These are phyloP conservation scores for Podosphaera xanthii DNA, from an alignment of 2,329 filamentous ascomycete species.

Conservation along the genomic window DNA sequence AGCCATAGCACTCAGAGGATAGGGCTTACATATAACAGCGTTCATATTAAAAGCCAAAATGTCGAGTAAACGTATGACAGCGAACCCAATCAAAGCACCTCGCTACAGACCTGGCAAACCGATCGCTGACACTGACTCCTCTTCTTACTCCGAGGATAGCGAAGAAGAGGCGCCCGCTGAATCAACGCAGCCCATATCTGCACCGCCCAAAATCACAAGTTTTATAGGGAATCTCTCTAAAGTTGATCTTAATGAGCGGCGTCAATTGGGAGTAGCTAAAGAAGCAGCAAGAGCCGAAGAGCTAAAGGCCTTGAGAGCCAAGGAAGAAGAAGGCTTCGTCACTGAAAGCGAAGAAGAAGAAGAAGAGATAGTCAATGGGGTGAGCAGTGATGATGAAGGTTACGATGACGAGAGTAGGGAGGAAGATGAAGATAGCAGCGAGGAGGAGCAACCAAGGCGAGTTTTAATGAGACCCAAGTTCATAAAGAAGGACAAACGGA, in stretches of 20 bases:
- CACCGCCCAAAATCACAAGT: conserved; percentile 32
- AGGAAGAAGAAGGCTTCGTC: conserved; percentile 38
- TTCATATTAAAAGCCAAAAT: conserved; percentile 15
- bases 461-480: conserved; percentile 42
- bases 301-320: conserved; percentile 19
- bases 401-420: conserved; percentile 6
- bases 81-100: conserved; percentile 59
- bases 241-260: conserved; percentile 27
- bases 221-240: conserved; percentile 29
- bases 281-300: conserved; percentile 25
- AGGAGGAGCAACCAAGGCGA: conserved; percentile 32
- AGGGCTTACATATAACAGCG: not conserved
- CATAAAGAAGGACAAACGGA: conserved; percentile 33
- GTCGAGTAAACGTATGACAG: conserved; percentile 76
- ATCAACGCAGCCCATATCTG: conserved; percentile 20
- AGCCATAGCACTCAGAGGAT: too few relatives aligned
- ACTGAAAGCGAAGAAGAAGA: conserved; percentile 22
- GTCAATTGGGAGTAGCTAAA: conserved; percentile 23
- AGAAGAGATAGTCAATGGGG: conserved; percentile 13
- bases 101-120: conserved; percentile 76
- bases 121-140: conserved; percentile 23
- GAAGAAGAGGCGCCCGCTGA: conserved; percentile 20
- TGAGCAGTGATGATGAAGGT: conserved; percentile 12
- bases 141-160: conserved; percentile 28
- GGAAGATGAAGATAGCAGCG: conserved; percentile 20